phyloP scores from a whole-genome alignment of 139 green algal genomes.

The Cymbomonas tetramitiformis region DNA sequence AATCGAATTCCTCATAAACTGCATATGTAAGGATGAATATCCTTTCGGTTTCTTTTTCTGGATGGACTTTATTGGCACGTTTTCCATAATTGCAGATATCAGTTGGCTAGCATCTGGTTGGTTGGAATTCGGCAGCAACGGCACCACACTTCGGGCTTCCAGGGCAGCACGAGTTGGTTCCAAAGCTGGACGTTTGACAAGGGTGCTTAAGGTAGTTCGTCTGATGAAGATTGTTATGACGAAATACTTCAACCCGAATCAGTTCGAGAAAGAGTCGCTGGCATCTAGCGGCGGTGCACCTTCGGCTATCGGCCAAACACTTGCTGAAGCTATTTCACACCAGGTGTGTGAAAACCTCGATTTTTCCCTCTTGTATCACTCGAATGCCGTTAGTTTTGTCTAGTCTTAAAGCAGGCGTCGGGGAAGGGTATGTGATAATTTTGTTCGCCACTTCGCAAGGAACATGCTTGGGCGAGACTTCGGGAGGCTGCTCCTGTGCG shows the following conservation, averaged over 20 bases:
- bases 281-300: no score
- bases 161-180: constrained; percentile 2
- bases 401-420: no score
- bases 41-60: constrained; percentile 12
- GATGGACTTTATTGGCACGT: constrained; percentile 20
- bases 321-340: constrained; percentile 4
- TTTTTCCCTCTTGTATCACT: no score
- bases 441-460: no score
- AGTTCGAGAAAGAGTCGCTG: neutral
- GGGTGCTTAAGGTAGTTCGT: neutral
- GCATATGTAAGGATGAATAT: constrained; percentile 1
- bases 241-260: neutral
- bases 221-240: constrained; percentile 3
- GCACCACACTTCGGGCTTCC: neutral
- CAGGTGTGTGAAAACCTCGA: no score
- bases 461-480: no score
- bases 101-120: constrained; percentile 10
- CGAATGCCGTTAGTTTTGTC: no score
- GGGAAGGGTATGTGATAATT: no score
- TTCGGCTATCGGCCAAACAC: constrained; percentile 5
- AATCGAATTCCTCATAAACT: constrained; percentile 10
- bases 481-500: no score
- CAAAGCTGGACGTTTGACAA: constrained; percentile 2
- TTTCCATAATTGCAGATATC: constrained; percentile 14
- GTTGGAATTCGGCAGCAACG: neutral